Evolutionary conservation across 352 stramenopile genomes (phyloP).

Genomic region (Phytophthora tentaculata): DNA sequence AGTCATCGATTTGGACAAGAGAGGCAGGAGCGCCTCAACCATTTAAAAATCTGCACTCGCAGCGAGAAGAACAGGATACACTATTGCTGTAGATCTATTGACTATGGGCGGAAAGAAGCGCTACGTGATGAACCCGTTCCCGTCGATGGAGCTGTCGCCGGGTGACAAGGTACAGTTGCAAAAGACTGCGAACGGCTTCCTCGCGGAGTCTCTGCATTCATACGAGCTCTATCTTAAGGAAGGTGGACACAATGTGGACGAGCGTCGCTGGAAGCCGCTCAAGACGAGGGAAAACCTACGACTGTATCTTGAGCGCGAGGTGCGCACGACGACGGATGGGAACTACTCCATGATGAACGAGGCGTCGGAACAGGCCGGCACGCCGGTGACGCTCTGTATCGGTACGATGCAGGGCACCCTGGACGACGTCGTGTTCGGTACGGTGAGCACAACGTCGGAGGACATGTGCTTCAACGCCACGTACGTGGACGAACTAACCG

Average conservation of each 20-base stretch:
- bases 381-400: conserved; percentile 35
- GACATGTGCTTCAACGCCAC: conserved; percentile 45
- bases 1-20: conserved; percentile 33
- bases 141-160: conserved; percentile 39
- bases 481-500: conserved; percentile 41
- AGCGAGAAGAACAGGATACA: conserved; percentile 14
- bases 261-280: conserved; percentile 51
- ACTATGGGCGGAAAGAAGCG: conserved; percentile 37
- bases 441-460: conserved; percentile 34
- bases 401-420: conserved; percentile 45
- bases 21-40: conserved; percentile 18
- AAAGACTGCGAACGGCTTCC: conserved; percentile 35
- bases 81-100: conserved; percentile 7
- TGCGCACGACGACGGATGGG: conserved; percentile 38
- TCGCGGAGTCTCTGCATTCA: conserved; percentile 29
- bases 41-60: conserved; percentile 35
- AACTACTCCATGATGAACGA: conserved; percentile 38
- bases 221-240: conserved; percentile 38
- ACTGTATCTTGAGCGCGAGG: conserved; percentile 40
- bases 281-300: conserved; percentile 40
- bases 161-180: conserved; percentile 41
- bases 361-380: conserved; percentile 37
- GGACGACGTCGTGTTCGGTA: conserved; percentile 48
- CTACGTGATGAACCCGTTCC: conserved; percentile 47
- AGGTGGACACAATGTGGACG: conserved; percentile 34